Evolutionary conservation across 106 monocot genomes (phyloP), one percentile per base, ranked within the genome.

Genomic region (Platanthera zijinensis): DNA sequence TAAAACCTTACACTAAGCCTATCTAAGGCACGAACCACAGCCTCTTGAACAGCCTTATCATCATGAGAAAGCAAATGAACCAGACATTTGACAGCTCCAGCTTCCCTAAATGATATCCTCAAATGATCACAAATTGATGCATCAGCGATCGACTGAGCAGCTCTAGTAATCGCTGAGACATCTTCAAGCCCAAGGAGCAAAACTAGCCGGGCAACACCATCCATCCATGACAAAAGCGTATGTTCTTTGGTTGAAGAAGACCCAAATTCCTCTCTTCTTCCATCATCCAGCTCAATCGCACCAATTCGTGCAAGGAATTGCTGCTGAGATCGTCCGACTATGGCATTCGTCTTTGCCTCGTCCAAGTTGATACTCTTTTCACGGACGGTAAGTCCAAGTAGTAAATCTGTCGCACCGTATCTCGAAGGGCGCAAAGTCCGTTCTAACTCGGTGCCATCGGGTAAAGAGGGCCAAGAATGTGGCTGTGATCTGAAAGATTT

Each of bases 261-360:
- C 32, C 63, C 79, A 28, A 45, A 15, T 8, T 77, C 57, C 62
- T 76, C 45, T 17, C 71, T 78, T 68, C 21, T 74, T 56, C 67
- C 82, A 77, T 86, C 87, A 49, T 88, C 86, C 54, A 80, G 6
- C 80, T 91, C 91, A 71, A 95, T 88, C 77, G 92, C 95, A 49
- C 92, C 89, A 66, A 95, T 89, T 71, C 89, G 84, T 78, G 84
- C 92, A 85, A 95, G 95, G 88, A 95, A 95, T 74, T 90, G 95
- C 79, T 95, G 95, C 13, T 89, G 89, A 14, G 95, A 95, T 45
- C 92, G 89, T 49, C 92, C 95, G 76, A 95, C 86, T 59, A 95
- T 78, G 47, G 95, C 95, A 81, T 92, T 86, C 73, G 82, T 86
- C 75, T 92, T 95, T 39, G 80, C 51, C 76, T 92, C 89, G 45